Base-by-base conservation (phyloP, 305 asterid genomes). In the Nicotiana rustica region DNA sequence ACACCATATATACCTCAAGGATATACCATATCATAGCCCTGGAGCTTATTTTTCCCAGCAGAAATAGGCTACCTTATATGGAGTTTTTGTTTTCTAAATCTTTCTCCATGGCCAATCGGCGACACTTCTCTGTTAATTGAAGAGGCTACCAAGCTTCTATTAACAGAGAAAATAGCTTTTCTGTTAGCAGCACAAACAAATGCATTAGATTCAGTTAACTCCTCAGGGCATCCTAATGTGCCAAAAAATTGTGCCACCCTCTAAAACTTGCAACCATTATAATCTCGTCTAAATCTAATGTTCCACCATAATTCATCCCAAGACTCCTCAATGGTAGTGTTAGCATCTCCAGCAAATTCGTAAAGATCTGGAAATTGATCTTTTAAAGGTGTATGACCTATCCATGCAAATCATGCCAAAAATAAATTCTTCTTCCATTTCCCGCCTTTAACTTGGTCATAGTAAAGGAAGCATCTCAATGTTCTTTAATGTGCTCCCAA, bases 371-470 rank as follows among this genome's bases (percentile, higher is more conserved):
- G 13, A 67, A 14, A 67, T 31, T 33, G 73, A 67, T 31, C 73
- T 67, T 33, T 67, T 6, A 67, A 12, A 6, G 75, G 49, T 67
- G 52, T 14, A 67, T 33, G 12, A 19, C 0, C 12, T 19, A 67
- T 67, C 49, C 21, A 67, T 67, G 41, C 49, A 41, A 41, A 67
- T 67, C 75, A 67, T 5, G 6, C 21, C 14, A 67, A 67, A 52
- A 33, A 18, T 67, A 67, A 67, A 67, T 14, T 67, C 19, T 15
- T 15, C 71, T 13, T 13, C 71, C 3, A 17, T 67, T 67, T 66
- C 71, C 75, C 75, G 17, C 25, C 71, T 33, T 66, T 7, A 35
- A 67, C 75, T 67, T 67, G 36, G 36, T 67, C 75, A 67, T 67
- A 35, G 41, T 15, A 67, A 67, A 67, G 75, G 17, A 29, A 67